phyloP scores from a whole-genome alignment of 192 early-diverging fungal species.

The Mortierella hygrophila region DNA sequence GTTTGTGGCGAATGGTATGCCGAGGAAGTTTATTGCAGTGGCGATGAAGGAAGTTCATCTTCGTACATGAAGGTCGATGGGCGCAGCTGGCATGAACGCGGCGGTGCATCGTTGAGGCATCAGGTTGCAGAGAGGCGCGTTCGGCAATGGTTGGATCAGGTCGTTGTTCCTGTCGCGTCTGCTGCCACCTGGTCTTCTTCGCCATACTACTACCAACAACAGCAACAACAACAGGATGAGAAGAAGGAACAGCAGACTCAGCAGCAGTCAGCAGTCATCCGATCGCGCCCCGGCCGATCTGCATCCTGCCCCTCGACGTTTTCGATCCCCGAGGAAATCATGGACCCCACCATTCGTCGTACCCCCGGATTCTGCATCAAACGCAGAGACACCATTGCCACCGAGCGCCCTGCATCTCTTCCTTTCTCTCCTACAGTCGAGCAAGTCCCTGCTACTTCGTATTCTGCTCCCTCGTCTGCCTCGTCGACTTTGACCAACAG shows the following conservation, averaged over 20 bases:
- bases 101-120: slow-evolving; percentile 31
- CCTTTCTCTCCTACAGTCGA: not conserved
- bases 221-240: not conserved
- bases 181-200: not conserved
- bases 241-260: not conserved
- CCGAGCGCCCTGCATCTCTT: not conserved
- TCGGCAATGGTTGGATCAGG: slow-evolving; percentile 35
- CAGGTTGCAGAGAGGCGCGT: slow-evolving; percentile 34
- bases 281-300: not conserved
- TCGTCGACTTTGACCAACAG: slow-evolving; percentile 8
- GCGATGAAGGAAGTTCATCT: slow-evolving; percentile 9
- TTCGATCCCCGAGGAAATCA: slow-evolving; percentile 48
- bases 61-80: slow-evolving; percentile 21
- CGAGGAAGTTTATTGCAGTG: slow-evolving; percentile 25
- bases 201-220: not conserved
- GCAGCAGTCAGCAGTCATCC: not conserved
- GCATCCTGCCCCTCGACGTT: slow-evolving; percentile 16
- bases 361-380: slow-evolving; percentile 47
- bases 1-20: slow-evolving; percentile 54
- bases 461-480: not conserved
- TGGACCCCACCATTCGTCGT: slow-evolving; percentile 42
- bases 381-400: slow-evolving; percentile 7
- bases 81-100: slow-evolving; percentile 40
- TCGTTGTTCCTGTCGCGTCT: slow-evolving; percentile 22
- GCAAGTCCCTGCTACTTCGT: not conserved